Evolutionary conservation across 768 basidiomycete species (phyloP).

Genomic region (Lentinula sp.): DNA sequence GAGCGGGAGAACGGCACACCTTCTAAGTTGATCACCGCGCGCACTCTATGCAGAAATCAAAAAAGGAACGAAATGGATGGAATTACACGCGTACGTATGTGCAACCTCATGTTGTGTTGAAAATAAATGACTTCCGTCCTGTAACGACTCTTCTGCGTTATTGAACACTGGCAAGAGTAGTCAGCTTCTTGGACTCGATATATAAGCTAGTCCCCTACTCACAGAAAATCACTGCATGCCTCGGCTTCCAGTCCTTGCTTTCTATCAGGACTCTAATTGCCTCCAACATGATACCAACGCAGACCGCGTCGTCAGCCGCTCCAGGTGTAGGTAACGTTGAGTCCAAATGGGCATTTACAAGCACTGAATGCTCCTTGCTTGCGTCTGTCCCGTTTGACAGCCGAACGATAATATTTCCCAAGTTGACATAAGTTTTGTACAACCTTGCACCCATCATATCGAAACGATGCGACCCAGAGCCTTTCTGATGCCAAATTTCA

Average conservation of each 20-base stretch:
- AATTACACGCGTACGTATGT: slow-evolving; percentile 45
- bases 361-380: slow-evolving; percentile 75
- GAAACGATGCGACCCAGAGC: slow-evolving; percentile 85
- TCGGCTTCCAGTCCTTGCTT: slow-evolving; percentile 32
- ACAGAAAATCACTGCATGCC: slow-evolving; percentile 80
- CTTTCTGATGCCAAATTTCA: slow-evolving; percentile 87
- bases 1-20: slow-evolving; percentile 31
- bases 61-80: not conserved
- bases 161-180: slow-evolving; percentile 68
- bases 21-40: slow-evolving; percentile 88
- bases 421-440: slow-evolving; percentile 81
- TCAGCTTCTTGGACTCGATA: not conserved
- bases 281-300: slow-evolving; percentile 91
- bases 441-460: slow-evolving; percentile 86
- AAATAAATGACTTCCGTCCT: slow-evolving; percentile 92
- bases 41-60: slow-evolving; percentile 42
- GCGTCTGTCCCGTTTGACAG: slow-evolving; percentile 70
- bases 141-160: slow-evolving; percentile 85
- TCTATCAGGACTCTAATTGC: slow-evolving; percentile 68
- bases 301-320: slow-evolving; percentile 82
- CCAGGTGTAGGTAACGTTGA: slow-evolving; percentile 86
- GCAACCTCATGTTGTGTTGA: slow-evolving; percentile 82
- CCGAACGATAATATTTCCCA: slow-evolving; percentile 87
- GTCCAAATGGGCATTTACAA: slow-evolving; percentile 88
- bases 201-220: slow-evolving; percentile 19